Evolutionary conservation across 257 asterid species (phyloP).

Genomic region (Galeopsis tetrahit): DNA sequence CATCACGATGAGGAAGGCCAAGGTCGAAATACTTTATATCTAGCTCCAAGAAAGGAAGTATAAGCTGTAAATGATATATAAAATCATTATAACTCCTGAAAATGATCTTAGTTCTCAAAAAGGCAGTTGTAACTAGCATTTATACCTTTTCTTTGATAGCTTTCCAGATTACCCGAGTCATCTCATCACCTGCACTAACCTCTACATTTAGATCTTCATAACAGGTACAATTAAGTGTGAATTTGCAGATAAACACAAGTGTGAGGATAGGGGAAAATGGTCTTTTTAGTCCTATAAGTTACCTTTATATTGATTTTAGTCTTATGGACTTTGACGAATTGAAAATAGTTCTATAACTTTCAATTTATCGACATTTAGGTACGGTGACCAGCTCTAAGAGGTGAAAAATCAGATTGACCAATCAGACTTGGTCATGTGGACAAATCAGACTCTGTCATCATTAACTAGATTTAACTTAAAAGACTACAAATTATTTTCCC

Average conservation of each 20-base stretch:
- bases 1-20: conserved; percentile 73
- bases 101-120: background rate
- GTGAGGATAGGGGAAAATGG: background rate
- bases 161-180: conserved; percentile 71
- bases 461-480: too few species aligned
- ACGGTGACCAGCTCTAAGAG: too few species aligned
- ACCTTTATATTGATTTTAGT: too few species aligned
- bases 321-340: too few species aligned
- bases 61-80: conserved; percentile 49
- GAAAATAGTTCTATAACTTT: too few species aligned
- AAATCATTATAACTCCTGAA: conserved; percentile 20
- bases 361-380: too few species aligned
- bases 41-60: conserved; percentile 71
- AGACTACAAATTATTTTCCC: too few species aligned
- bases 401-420: too few species aligned
- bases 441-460: too few species aligned
- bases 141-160: conserved; percentile 58
- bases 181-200: conserved; percentile 62
- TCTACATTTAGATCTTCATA: conserved; percentile 12
- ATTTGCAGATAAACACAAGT: background rate
- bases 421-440: too few species aligned
- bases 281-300: too few species aligned
- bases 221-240: background rate
- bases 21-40: conserved; percentile 78
- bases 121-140: background rate